A percentile compares a stretch with the other conserved stretches of the same genome.
Evolutionary conservation across 192 early-diverging fungal genomes (phyloP).

Genomic region (Helicostylum pulchrum): DNA sequence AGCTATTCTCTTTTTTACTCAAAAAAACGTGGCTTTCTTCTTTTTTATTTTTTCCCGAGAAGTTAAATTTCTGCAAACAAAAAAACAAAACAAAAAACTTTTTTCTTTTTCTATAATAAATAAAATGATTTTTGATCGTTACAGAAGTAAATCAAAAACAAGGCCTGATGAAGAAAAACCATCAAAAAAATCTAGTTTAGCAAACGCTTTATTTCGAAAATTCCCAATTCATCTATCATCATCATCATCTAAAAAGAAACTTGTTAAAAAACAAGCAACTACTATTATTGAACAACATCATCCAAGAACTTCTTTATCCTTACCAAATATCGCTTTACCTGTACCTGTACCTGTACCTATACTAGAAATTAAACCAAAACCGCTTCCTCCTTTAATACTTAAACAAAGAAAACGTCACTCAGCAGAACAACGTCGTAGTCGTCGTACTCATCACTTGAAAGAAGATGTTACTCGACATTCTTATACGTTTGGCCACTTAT

Average conservation of each 20-base stretch:
- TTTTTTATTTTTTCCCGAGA: too few relatives aligned
- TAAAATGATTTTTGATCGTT: constrained; percentile 16
- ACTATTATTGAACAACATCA: constrained; percentile 10
- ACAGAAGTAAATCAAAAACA: constrained; percentile 15
- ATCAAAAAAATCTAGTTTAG: constrained; percentile 11
- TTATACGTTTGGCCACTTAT: constrained; percentile 40
- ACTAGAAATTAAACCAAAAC: constrained; percentile 10
- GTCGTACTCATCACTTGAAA: constrained; percentile 9
- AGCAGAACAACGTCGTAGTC: constrained; percentile 4
- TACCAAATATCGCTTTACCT: constrained; percentile 7
- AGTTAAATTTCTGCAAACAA: not conserved
- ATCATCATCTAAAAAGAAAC: not conserved
- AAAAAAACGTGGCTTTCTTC: too few relatives aligned
- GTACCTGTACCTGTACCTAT: constrained; percentile 14
- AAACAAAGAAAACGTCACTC: constrained; percentile 23
- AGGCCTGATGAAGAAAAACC: constrained; percentile 10
- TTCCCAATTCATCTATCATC: constrained; percentile 15
- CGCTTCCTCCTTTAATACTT: constrained; percentile 20
- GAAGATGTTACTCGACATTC: constrained; percentile 41
- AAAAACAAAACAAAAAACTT: not conserved
- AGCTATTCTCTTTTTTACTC: too few relatives aligned
- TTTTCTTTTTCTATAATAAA: not conserved
- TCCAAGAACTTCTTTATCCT: not conserved
- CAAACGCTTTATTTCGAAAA: constrained; percentile 5
- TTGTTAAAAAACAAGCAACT: constrained; percentile 12